Evolutionary conservation across 768 basidiomycete genomes (phyloP), one percentile per base, ranked within the genome.

Genomic region (Suillus alpinus): DNA sequence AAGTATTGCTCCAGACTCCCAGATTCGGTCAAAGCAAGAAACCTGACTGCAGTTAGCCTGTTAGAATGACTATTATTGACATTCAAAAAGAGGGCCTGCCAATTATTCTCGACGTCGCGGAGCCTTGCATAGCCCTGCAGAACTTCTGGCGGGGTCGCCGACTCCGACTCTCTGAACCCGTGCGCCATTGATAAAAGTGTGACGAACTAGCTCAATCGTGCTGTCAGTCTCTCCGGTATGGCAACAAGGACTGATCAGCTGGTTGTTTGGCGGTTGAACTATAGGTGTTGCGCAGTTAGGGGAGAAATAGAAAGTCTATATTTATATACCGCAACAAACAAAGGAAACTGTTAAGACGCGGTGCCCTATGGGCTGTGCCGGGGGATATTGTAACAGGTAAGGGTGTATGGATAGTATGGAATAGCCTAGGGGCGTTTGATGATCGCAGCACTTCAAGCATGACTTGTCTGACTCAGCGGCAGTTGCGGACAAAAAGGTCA

Each of bases 21-120:
- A 85, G 26, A 85, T 81, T 20, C 83, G 78, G 52, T 83, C 82
- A 62, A 83, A 84, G 64, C 80, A 82, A 18, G 83, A 83, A 7
- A 83, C 76, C 66, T 83, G 77, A 63, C 83, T 85, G 49, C 26
- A 26, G 49, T 29, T 26, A 13, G 26, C 23, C 16, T 40, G 26
- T 57, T 20, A 57, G 29, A 56, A 47, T 39, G 10, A 16, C 5
- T 9, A n/a, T 23, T 31, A 10, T 8, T 34, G n/a, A 58, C 8
- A 13, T 16, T 34, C 57, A 26, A 43, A 26, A 36, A 46, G 37
- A n/a, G 41, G 56, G 59, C 73, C 61, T 73, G 75, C 83, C 81
- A 82, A 51, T 62, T 36, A 51, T 73, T 67, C 20, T 68, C 59
- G 44, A 70, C 68, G 59, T 84, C 79, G 31, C 77, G 67, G 4